Percentiles rank a stretch among this genome's conserved stretches.
These are phyloP conservation scores for Shiraia sp. DNA, from an alignment of 2,329 filamentous ascomycete species.

Conservation along the genomic window DNA sequence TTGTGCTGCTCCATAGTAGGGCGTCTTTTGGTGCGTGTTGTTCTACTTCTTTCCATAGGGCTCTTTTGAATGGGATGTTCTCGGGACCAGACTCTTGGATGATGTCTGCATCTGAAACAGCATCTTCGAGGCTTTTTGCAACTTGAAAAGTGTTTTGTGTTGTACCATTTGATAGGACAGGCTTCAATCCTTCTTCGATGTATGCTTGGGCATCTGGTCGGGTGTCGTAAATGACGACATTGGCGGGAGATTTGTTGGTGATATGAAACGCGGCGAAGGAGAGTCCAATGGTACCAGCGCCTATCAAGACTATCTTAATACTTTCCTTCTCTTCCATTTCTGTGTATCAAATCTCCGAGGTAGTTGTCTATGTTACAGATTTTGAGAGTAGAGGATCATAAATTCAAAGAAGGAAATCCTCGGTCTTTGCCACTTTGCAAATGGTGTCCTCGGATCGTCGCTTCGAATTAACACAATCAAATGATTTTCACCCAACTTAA, in stretches of 20 bases:
- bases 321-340: too few species aligned
- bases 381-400: too few species aligned
- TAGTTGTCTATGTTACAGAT: too few species aligned
- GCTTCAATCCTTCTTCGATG: slow-evolving; percentile 31
- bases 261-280: slow-evolving; percentile 61
- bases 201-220: slow-evolving; percentile 53
- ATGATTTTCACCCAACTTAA: too few species aligned
- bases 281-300: slow-evolving; percentile 57
- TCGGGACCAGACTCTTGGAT: slow-evolving; percentile 66
- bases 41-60: slow-evolving; percentile 58
- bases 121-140: slow-evolving; percentile 41
- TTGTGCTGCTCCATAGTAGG: slow-evolving; percentile 62
- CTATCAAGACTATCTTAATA: slow-evolving; percentile 48
- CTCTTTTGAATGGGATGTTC: slow-evolving; percentile 55
- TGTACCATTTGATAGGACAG: too few species aligned
- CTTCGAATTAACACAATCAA: too few species aligned
- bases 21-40: slow-evolving; percentile 48
- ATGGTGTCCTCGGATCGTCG: too few species aligned
- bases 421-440: too few species aligned
- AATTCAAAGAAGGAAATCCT: too few species aligned
- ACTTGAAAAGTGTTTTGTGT: too few species aligned
- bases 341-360: too few species aligned
- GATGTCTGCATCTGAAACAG: slow-evolving; percentile 54
- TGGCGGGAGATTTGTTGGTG: slow-evolving; percentile 42
- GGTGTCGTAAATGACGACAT: slow-evolving; percentile 56